phyloP scores from a whole-genome alignment of 2,329 filamentous ascomycete species.

The Paraconiothyrium sp. region DNA sequence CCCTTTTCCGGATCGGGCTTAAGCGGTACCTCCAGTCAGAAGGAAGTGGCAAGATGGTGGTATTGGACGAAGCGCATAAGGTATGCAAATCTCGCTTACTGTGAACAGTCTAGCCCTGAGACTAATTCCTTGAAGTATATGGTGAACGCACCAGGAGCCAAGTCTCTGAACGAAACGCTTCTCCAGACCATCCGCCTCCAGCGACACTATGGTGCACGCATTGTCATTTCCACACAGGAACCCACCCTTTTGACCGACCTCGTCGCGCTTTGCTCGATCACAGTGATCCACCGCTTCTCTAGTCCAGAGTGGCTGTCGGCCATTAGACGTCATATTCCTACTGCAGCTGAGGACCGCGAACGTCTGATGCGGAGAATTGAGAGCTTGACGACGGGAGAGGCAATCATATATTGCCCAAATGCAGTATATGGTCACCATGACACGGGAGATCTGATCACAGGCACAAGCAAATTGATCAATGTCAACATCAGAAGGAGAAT shows the following conservation, averaged over 20 bases:
- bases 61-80: conserved; percentile 67
- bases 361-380: conserved; percentile 59
- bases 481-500: conserved; percentile 53
- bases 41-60: conserved; percentile 65
- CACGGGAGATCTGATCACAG: conserved; percentile 18
- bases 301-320: conserved; percentile 70
- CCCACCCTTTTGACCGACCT: conserved; percentile 75
- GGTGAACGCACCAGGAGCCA: conserved; percentile 62
- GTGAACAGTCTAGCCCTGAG: conserved; percentile 51
- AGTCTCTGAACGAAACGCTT: conserved; percentile 69
- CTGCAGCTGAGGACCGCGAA: conserved; percentile 24
- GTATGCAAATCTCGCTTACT: neutral
- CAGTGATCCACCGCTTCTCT: conserved; percentile 76
- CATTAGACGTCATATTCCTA: conserved; percentile 14
- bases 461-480: conserved; percentile 36
- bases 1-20: conserved; percentile 75
- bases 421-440: neutral
- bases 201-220: conserved; percentile 71
- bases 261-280: conserved; percentile 76
- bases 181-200: conserved; percentile 73
- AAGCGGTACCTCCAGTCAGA: conserved; percentile 67
- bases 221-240: conserved; percentile 80
- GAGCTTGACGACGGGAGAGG: neutral
- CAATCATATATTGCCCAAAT: neutral
- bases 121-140: conserved; percentile 62